Conservation (phyloP, 768 basidiomycete species). For the Leccinum truebloodii region DNA sequence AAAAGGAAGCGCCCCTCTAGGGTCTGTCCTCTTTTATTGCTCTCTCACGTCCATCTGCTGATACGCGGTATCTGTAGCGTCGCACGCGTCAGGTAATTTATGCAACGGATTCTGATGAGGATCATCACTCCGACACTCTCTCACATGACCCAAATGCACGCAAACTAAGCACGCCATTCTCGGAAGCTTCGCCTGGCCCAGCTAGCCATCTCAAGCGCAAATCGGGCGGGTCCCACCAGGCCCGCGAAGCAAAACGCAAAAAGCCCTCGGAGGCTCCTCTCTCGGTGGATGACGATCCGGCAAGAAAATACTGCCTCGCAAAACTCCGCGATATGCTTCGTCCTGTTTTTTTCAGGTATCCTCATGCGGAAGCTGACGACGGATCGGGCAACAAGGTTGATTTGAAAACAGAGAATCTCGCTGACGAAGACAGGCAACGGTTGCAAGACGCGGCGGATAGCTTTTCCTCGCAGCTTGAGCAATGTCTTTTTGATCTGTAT, state of each 20-base stretch:
- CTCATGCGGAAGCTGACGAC: constrained; percentile 46
- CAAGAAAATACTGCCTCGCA: constrained; percentile 76
- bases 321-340: constrained; percentile 74
- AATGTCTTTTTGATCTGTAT: constrained; percentile 72
- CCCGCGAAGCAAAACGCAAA: constrained; percentile 48
- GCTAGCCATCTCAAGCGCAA: constrained; percentile 54
- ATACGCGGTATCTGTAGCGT: constrained; percentile 38
- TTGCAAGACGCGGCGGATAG: constrained; percentile 57
- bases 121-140: constrained; percentile 36
- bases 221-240: constrained; percentile 37
- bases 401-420: constrained; percentile 54
- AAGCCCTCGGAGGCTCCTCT: constrained; percentile 43
- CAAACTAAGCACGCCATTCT: constrained; percentile 20
- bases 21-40: constrained; percentile 39
- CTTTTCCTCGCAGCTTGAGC: constrained; percentile 74
- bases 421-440: constrained; percentile 57
- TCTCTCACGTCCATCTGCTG: constrained; percentile 14
- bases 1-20: constrained; percentile 40
- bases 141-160: constrained; percentile 15
- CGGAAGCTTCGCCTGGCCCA: constrained; percentile 25
- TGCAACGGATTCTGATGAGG: constrained; percentile 42
- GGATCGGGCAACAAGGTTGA: constrained; percentile 35
- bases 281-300: constrained; percentile 61
- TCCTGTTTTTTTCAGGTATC: constrained; percentile 72
- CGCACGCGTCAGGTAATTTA: constrained; percentile 41